Evolutionary conservation across 2,329 filamentous ascomycete species (phyloP).

Genomic region (Colletotrichum echinochloae): DNA sequence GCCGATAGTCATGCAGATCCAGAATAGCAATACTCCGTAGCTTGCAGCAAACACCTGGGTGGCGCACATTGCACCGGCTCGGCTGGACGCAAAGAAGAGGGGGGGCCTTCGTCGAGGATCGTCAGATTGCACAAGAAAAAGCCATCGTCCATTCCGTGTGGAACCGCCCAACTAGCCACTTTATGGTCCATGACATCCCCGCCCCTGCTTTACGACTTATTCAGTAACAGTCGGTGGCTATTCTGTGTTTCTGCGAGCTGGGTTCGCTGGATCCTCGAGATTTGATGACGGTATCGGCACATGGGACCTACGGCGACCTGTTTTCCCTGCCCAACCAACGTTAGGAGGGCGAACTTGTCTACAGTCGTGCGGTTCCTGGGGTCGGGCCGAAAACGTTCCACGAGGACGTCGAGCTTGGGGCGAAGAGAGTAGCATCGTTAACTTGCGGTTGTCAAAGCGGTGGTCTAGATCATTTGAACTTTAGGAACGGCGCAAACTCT

Average conservation of each 20-base stretch:
- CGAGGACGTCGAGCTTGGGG: not conserved
- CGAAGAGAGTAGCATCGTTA: conserved; percentile 7
- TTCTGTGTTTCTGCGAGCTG: not conserved
- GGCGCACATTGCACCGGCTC: not conserved
- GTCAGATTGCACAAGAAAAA: conserved; percentile 16
- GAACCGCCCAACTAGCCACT: conserved; percentile 13
- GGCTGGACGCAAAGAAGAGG: conserved; percentile 8
- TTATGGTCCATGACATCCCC: conserved; percentile 34
- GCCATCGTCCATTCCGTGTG: conserved; percentile 17
- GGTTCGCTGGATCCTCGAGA: not conserved
- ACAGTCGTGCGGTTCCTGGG: not conserved
- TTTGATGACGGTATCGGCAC: conserved; percentile 1
- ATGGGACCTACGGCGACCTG: not conserved
- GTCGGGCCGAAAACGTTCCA: conserved; percentile 16
- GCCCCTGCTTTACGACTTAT: conserved; percentile 16
- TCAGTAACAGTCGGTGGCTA: conserved; percentile 5
- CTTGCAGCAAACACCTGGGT: conserved; percentile 11
- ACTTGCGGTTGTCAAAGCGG: conserved; percentile 24
- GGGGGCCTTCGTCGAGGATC: conserved; percentile 30
- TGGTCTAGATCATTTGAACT: conserved; percentile 17
- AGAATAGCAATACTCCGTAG: not conserved
- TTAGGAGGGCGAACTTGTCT: not conserved
- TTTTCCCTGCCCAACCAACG: not conserved
- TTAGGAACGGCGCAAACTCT: conserved; percentile 31
- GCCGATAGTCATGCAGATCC: conserved; percentile 10